Evolutionary conservation across 2,329 filamentous ascomycete species (phyloP).

Genomic region (Aureobasidium mangrovei): DNA sequence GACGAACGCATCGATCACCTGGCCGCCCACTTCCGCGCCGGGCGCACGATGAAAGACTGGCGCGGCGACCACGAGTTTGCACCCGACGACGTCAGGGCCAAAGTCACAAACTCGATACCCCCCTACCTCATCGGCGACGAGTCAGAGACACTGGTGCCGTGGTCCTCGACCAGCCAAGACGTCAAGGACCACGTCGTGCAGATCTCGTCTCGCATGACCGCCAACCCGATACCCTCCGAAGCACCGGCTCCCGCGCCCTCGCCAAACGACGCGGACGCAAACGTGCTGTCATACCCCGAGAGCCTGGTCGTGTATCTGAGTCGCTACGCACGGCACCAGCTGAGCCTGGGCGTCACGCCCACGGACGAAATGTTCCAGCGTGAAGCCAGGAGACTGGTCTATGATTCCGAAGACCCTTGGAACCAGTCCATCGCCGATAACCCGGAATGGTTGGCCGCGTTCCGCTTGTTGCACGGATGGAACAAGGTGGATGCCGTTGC

Average conservation of each 20-base stretch:
- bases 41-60: constrained; percentile 46
- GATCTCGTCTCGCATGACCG: constrained; percentile 1
- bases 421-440: constrained; percentile 34
- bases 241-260: neutral
- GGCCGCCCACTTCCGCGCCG: constrained; percentile 46
- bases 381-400: constrained; percentile 39
- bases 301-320: constrained; percentile 34
- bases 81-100: constrained; percentile 34
- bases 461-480: constrained; percentile 23
- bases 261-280: neutral
- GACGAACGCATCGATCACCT: constrained; percentile 44
- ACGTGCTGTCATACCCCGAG: neutral
- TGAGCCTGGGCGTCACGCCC: constrained; percentile 31
- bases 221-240: neutral
- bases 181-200: neutral
- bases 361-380: constrained; percentile 43
- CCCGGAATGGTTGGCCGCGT: constrained; percentile 39
- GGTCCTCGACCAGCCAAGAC: constrained; percentile 30
- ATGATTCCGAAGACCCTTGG: constrained; percentile 42
- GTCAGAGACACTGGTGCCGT: constrained; percentile 37
- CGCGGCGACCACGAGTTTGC: constrained; percentile 46
- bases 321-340: constrained; percentile 34
- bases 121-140: constrained; percentile 44
- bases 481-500: neutral
- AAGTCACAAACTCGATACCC: constrained; percentile 44